Evolutionary conservation across 2,329 filamentous ascomycete genomes (phyloP), one percentile per base, ranked within the genome.

Genomic region (Sarocladium brachiariae): DNA sequence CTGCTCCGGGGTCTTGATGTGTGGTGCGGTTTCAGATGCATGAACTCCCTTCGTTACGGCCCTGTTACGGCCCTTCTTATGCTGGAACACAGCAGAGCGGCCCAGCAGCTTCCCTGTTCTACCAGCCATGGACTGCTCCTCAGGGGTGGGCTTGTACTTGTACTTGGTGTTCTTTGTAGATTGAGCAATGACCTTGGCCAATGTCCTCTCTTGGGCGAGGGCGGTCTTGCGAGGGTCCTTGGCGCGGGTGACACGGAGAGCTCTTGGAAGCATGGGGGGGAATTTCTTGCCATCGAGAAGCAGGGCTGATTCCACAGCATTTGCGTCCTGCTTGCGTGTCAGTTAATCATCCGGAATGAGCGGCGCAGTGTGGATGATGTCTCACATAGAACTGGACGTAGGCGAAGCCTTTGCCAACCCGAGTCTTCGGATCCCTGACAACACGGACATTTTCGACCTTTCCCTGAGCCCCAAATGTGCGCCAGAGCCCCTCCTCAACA

Each of bases 361-460:
- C 13, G 47, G 31, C 8, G 13, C 39, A 27, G n/a, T 21, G n/a
- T 19, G 18, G 14, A 38, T 4, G 16, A 43, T 16, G 14, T 67
- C 73, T 71, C 60, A 83, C 81, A 62, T 85, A 81, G 69, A 99
- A 99, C 64, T 99, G 93, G 14, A 99, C 92, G 62, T 99, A 99
- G 55, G 95, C 95, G 63, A 99, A 89, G 4, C 93, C 93, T 66
- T 99, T 99, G 61, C 93, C 90, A 25, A 99, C 89, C 47, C 95
- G 82, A 7, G 95, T 99, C 58, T 87, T 86, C 55, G 87, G 76
- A 63, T 99, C 93, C 51, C 93, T 83, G 48, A 96, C 81, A 18
- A 99, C 90, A 30, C 93, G 87, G 31, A 99, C 95, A 62, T 85
- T 95, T 69, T 99, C 92, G 11, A 99, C 87, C 56, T 80, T 87